Evolutionary conservation across 148 eudicot genomes (phyloP), one percentile per base, ranked within the genome.

Genomic region (Vaccinium myrtillus): DNA sequence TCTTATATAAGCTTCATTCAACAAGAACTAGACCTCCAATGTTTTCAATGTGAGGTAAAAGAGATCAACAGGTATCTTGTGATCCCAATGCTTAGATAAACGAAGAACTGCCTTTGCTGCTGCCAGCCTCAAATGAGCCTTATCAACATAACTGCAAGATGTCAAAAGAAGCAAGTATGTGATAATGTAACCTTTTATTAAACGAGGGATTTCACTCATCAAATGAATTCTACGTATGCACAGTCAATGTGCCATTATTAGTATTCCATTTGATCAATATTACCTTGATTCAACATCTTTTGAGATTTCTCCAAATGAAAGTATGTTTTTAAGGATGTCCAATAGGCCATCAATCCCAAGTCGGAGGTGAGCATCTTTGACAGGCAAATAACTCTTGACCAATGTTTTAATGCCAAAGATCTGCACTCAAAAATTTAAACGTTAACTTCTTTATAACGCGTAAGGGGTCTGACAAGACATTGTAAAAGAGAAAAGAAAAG

Each of bases 21-120:
- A 76, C 27, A 61, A 82, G 50, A 74, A 85, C 50, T 83, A 79
- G 46, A 97, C 99, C 98, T 97, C 99, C 82, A 93, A 91, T 61
- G 91, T 93, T 88, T 93, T 87, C 87, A 97, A 85, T 74, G 98
- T 91, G 23, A 93, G 93, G 86, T 93, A 90, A 87, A 97, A 93
- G 85, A 95, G 91, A 88, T 95, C 94, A 81, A 88, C 85, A 51
- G 99, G 94, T 88, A 97, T 93, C 86, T 91, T 91, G 71, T 91
- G 90, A 82, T 97, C 98, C 99, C 99, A 97, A 82, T 88, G 87
- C 90, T 91, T 95, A 78, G 98, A 95, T 59, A 97, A 92, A 74
- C 99, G 99, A 86, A 97, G 98, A 85, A 97, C 85, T 82, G 98
- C 93, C 86, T 97, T 95, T 36, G 98, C 98, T 83, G 98, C 91